Percentiles rank a stretch among this genome's conserved stretches.
Conservation (phyloP, 208 protist genomes). For the Blastocrithidia nonstop region DNA sequence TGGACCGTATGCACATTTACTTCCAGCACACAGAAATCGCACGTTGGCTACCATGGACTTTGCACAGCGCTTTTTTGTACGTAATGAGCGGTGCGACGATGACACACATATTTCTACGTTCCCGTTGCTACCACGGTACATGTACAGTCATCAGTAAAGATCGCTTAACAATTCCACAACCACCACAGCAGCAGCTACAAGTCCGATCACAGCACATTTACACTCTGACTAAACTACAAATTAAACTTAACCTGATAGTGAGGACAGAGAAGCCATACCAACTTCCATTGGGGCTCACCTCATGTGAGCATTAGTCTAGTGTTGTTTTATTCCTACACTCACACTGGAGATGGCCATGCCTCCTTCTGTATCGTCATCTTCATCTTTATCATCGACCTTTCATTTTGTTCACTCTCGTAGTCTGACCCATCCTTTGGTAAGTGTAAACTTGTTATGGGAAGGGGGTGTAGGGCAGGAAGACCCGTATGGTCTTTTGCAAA, state of each 20-base stretch:
- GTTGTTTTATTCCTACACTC: slow-evolving; percentile 70
- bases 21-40: slow-evolving; percentile 2
- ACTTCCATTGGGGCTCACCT: slow-evolving; percentile 27
- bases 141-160: not conserved
- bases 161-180: not conserved
- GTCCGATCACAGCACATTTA: not conserved
- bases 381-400: no score
- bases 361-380: no score
- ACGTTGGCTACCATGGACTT: slow-evolving; percentile 44
- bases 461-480: slow-evolving; percentile 29
- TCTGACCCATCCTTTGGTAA: slow-evolving; percentile 27
- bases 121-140: slow-evolving; percentile 21
- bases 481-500: no score
- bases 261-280: slow-evolving; percentile 6
- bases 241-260: not conserved
- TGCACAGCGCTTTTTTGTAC: slow-evolving; percentile 56
- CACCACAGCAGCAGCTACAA: slow-evolving; percentile 1
- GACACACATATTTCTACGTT: slow-evolving; percentile 19
- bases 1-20: not conserved
- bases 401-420: no score
- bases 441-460: slow-evolving; percentile 44
- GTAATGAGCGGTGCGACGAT: slow-evolving; percentile 48
- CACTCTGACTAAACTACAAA: slow-evolving; percentile 5
- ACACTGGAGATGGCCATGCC: no score
- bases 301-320: slow-evolving; percentile 54